Percentiles rank a stretch among this genome's conserved stretches.
phyloP scores from a whole-genome alignment of 2,329 filamentous ascomycete genomes.

The Aspergillus neotritici region DNA sequence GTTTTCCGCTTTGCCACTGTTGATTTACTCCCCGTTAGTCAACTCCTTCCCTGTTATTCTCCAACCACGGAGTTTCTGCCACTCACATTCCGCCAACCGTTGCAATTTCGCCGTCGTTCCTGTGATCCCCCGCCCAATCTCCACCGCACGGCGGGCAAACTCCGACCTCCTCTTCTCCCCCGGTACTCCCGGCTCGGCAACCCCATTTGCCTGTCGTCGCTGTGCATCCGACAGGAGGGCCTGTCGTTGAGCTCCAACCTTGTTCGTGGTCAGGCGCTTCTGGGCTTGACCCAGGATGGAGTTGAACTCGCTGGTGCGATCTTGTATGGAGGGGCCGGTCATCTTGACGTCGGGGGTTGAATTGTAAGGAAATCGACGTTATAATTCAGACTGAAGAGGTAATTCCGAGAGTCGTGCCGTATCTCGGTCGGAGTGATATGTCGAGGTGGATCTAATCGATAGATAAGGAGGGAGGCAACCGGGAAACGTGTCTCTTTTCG shows the following conservation, averaged over 20 bases:
- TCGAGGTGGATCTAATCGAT: slow-evolving; percentile 22
- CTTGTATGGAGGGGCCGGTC: slow-evolving; percentile 72
- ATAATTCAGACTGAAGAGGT: not conserved
- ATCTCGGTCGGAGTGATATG: not conserved
- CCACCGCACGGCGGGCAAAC: slow-evolving; percentile 84
- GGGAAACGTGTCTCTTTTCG: slow-evolving; percentile 19
- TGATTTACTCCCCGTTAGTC: not conserved
- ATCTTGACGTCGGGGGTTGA: slow-evolving; percentile 34
- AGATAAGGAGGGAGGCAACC: slow-evolving; percentile 26
- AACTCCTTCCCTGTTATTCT: not conserved
- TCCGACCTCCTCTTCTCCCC: slow-evolving; percentile 62
- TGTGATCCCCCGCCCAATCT: slow-evolving; percentile 86
- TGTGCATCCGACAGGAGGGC: slow-evolving; percentile 71
- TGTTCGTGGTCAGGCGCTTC: slow-evolving; percentile 68
- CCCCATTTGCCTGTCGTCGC: slow-evolving; percentile 53
- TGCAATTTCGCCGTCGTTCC: slow-evolving; percentile 93
- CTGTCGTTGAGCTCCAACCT: slow-evolving; percentile 71
- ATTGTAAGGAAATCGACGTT: not conserved
- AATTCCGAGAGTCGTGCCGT: not conserved
- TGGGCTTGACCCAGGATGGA: slow-evolving; percentile 84
- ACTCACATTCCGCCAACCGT: slow-evolving; percentile 75
- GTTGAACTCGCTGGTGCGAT: slow-evolving; percentile 92
- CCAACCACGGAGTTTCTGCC: not conserved
- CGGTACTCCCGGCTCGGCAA: slow-evolving; percentile 46
- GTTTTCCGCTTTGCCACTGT: slow-evolving; percentile 90